Evolutionary conservation across 2,329 filamentous ascomycete species (phyloP).

Genomic region (Teratosphaeria nubilosa): DNA sequence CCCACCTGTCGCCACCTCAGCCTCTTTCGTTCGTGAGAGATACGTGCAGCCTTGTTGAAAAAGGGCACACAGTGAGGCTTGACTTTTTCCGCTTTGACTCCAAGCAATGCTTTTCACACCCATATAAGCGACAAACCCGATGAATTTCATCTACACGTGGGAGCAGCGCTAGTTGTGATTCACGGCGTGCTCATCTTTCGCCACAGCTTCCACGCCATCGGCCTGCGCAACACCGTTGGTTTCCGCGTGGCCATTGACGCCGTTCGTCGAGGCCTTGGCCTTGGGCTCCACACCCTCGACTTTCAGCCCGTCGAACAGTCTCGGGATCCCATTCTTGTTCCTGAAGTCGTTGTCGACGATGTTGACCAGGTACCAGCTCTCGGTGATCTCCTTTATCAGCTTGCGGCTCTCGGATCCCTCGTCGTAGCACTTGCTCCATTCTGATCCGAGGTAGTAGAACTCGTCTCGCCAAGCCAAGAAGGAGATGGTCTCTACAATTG

Average conservation of each 20-base stretch:
- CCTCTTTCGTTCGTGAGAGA: not conserved
- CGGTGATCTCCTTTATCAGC: constrained; percentile 73
- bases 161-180: not conserved
- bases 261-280: constrained; percentile 8
- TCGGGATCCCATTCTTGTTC: constrained; percentile 68
- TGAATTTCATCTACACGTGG: not conserved
- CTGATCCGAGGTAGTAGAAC: constrained; percentile 80
- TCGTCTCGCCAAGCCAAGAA: constrained; percentile 99
- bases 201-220: not conserved
- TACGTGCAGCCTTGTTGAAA: not conserved
- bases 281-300: constrained; percentile 51
- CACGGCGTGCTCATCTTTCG: not conserved
- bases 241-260: constrained; percentile 8
- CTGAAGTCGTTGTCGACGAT: constrained; percentile 99
- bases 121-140: not conserved
- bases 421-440: constrained; percentile 90
- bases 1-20: not conserved
- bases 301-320: constrained; percentile 68
- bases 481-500: constrained; percentile 95
- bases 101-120: not conserved
- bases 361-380: constrained; percentile 88
- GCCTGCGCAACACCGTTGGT: constrained; percentile 2
- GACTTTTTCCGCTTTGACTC: not conserved
- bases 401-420: constrained; percentile 64
- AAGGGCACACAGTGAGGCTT: not conserved